Evolutionary conservation across 352 stramenopile species (phyloP), one percentile per base, ranked within the genome.

Genomic region (Globisporangium cederbergense): DNA sequence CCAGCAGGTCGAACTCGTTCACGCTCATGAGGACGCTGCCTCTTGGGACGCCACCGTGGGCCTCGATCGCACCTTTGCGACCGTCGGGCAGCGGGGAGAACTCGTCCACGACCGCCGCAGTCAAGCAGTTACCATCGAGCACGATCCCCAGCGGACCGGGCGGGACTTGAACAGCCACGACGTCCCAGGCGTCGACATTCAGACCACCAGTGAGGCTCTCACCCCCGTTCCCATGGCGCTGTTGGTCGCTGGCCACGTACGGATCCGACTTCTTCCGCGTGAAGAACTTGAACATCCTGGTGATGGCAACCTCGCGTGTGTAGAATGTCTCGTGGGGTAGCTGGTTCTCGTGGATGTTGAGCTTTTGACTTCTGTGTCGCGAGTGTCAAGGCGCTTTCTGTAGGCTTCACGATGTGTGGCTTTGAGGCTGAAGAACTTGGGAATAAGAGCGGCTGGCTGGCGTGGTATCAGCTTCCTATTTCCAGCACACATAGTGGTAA

Each of bases 1-100:
- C 49, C 3, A 82, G 51, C 4, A 91, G 75, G 30, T 93, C 68
- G 50, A 72, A 62, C 16, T 85, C 72, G 54, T 95, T 93, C n/a
- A 95, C 71, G 3, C 63, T 70, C 11, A 87, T 65, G 25, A 95
- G 69, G 9, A 91, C 67, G 42, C 72, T 83, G 11, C 83, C 81
- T 0, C 66, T 20, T 0, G 65, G 18, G 2, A 93, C 72, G 2
- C 68, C 69, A 0, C 80, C 77, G 47, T 79, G 76, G 9, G 66
- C 18, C 50, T 93, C 81, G 18, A 93, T 64, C 1, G 71, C 62
- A 18, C 83, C 86, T 30, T 74, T 76, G 14, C n/a, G 25, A 18
- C 71, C 70, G 7, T 61, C 67, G 2, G 68, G 62, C 5, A 87
- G 53, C 0, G 60, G 57, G 7, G 71, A 76, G 58, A 91, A 94